These are phyloP conservation scores for Chromosphaera perkinsii DNA, from an alignment of 208 protist genomes.

Conservation along the genomic window DNA sequence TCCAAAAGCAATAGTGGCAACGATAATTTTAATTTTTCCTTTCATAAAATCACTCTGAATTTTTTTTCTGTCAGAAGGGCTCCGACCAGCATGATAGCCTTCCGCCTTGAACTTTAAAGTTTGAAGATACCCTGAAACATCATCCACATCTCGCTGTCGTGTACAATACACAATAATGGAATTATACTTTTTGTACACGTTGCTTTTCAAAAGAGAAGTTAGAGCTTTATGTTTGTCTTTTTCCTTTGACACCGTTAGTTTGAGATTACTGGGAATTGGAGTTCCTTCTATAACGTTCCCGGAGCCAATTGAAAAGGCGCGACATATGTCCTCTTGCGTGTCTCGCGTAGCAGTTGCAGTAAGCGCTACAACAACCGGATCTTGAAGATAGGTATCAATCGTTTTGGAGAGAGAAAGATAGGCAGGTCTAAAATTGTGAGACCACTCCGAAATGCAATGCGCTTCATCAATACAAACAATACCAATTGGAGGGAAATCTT, in stretches of 20 bases:
- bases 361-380: too few species aligned
- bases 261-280: conserved; percentile 39
- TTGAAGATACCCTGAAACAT: conserved; percentile 17
- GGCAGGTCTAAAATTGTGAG: conserved; percentile 60
- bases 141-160: conserved; percentile 21
- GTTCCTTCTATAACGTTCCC: conserved; percentile 21
- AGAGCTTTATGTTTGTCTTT: conserved; percentile 7
- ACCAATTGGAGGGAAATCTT: conserved; percentile 35
- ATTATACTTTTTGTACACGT: background rate
- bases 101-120: conserved; percentile 16
- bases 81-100: conserved; percentile 25
- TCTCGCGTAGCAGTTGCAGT: background rate
- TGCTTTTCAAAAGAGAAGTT: background rate
- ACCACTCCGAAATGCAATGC: conserved; percentile 67
- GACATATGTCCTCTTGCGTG: too few species aligned
- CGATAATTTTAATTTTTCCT: conserved; percentile 33
- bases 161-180: conserved; percentile 41
- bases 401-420: conserved; percentile 4
- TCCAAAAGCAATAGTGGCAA: conserved; percentile 57
- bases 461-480: conserved; percentile 61
- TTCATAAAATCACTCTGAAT: conserved; percentile 36
- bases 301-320: background rate
- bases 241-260: conserved; percentile 17
- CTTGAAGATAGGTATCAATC: background rate
- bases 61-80: conserved; percentile 17